Evolutionary conservation across 805 yeast species (phyloP), one percentile per base, ranked within the genome.

Genomic region (Myxozyma udenii): DNA sequence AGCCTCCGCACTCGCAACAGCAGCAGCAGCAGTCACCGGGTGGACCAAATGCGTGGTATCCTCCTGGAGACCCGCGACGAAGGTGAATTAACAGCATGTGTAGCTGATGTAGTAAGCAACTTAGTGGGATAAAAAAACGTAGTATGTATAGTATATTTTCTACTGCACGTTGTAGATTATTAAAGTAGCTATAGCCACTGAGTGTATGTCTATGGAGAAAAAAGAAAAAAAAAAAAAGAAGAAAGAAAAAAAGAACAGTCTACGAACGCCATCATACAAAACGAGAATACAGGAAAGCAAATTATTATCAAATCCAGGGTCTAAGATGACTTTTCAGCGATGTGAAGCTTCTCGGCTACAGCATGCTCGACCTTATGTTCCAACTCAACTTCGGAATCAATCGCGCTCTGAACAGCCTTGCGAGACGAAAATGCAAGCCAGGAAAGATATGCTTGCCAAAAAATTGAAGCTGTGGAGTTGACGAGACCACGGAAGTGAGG

Each of bases 401-500:
- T 53, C 16, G 53, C 50, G 25, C 24, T n/a, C 28, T 39, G 40
- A n/a, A 50, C 58, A 2, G 46, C 21, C 12, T 33, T 16, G 5
- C 26, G 30, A 11, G 53, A 44, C 18, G 60, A 48, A 41, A 49
- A 55, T 3, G 60, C 40, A 35, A 55, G 51, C 48, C 47, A 55
- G 9, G 57, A 48, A 2, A 55, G 51, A 26, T 55, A 55, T 14
- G 53, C 54, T 38, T 55, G 60, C 60, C 60, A 55, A 21, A 55
- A 32, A 12, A 55, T 48, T 21, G 50, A 16, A 5, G 60, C 60
- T 12, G 24, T 44, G 4, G 60, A 48, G 25, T 48, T 55, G 16
- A 55, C 53, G 26, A 55, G 47, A 16, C 60, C 60, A n/a, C 60
- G 50, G 49, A 44, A 55, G 44, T 55, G 57, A 7, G 60, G 60